Base-by-base conservation (phyloP, 1,284 basidiomycete species). In the Phellopilus nigrolimitatus region DNA sequence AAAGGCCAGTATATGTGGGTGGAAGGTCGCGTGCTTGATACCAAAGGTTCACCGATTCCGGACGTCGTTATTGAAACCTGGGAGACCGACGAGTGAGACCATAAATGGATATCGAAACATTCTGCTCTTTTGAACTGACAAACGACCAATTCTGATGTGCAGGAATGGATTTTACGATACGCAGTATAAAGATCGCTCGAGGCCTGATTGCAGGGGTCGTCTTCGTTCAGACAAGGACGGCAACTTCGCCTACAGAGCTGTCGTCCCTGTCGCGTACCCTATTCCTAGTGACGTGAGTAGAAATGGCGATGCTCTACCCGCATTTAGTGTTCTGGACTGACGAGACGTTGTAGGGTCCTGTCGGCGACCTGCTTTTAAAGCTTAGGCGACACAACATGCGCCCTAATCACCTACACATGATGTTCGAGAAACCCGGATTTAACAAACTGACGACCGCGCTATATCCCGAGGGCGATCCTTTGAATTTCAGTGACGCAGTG, bases 1-100 rank as follows among this genome's bases (percentile, higher is more conserved):
- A 90, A 88, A 65, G 91, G 90, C 33, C 79, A 88, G 6, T 87
- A 88, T 62, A 73, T 94, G 78, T 89, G 77, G 58, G 84, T 93
- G 49, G 76, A 88, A 61, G 91, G 91, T 2, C 74, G 72, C 1
- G 75, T 93, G 2, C 61, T 78, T 30, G 75, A 82, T 60, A 80
- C 77, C 0, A 67, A 78, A 28, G 90, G 91, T 22, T 72, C 77
- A n/a, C 83, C 85, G 1, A 74, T 92, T 45, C 62, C 79, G 3
- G 71, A 73, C 55, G 85, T 84, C 1, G 62, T 75, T 28, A 85
- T 92, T 55, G 87, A 92, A 53, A 91, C 88, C 12, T 92, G 89
- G 91, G 90, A 93, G 68, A 83, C 89, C n/a, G 90, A 93, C 63
- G 74, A 73, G 3, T 62, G 78, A 53, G 12, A 39, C n/a, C 27